phyloP scores from a whole-genome alignment of 257 asterid genomes.

The Primulina eburnea region DNA sequence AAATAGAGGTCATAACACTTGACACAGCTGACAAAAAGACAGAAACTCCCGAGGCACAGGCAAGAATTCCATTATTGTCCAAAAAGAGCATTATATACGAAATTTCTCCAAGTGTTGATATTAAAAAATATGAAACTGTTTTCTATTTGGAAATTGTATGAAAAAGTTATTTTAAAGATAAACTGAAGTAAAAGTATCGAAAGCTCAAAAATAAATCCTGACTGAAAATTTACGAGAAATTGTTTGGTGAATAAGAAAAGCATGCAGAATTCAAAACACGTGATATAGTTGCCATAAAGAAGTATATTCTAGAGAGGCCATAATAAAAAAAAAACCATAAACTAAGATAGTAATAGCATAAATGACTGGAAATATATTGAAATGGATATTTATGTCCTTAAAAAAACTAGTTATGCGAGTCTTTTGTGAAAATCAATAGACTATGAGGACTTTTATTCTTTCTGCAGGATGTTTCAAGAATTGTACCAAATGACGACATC shows the following conservation, averaged over 20 bases:
- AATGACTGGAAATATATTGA: background rate
- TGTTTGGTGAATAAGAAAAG: no score
- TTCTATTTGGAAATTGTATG: no score
- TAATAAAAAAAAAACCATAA: background rate
- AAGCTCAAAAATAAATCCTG: no score
- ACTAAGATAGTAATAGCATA: no score
- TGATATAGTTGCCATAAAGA: no score
- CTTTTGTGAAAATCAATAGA: background rate
- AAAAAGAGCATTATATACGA: background rate
- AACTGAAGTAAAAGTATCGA: no score
- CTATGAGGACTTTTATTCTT: background rate
- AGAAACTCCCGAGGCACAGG: constrained; percentile 30
- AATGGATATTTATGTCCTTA: no score
- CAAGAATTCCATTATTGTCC: background rate
- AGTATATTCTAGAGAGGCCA: background rate
- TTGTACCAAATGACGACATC: background rate
- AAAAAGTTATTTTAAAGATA: background rate
- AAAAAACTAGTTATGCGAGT: background rate
- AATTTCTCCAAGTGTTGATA: background rate
- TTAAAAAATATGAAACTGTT: background rate
- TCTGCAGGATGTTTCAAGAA: background rate
- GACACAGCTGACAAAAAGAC: constrained; percentile 20
- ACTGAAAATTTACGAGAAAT: no score
- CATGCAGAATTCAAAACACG: no score
- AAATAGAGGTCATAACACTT: constrained; percentile 12